A percentile compares a stretch with the other conserved stretches of the same genome.
Evolutionary conservation across 78 protist genomes (phyloP).

Genomic region (Dictyostelium citrinum): DNA sequence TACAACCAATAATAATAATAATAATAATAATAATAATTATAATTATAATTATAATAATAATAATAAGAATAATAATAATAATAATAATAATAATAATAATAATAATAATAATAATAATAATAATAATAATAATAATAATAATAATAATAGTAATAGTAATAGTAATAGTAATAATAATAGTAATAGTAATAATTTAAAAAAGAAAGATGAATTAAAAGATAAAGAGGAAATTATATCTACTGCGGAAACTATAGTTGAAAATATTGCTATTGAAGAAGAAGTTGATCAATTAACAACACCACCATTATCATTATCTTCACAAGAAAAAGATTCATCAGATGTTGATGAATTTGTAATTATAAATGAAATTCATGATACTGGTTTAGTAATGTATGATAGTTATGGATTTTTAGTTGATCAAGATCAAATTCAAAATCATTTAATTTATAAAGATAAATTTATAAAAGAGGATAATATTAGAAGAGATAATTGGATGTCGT

Average conservation of each 20-base stretch:
- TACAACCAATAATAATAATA: too few species aligned
- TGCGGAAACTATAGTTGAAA: neutral
- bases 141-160: neutral
- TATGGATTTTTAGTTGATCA: conserved; percentile 64
- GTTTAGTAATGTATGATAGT: conserved; percentile 31
- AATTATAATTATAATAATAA: too few species aligned
- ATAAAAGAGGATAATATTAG: neutral
- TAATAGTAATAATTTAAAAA: neutral
- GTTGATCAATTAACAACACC: neutral
- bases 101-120: neutral
- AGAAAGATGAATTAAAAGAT: neutral
- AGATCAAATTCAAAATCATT: conserved; percentile 41
- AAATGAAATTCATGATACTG: neutral
- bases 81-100: neutral
- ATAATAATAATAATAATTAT: too few species aligned
- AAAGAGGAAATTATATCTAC: neutral
- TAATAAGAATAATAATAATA: neutral
- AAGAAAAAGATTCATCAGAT: neutral
- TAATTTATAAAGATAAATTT: conserved; percentile 59
- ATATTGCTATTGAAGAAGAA: neutral
- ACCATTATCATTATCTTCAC: neutral
- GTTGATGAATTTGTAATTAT: conserved; percentile 33
- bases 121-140: neutral
- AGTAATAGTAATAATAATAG: neutral
- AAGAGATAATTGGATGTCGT: conserved; percentile 20